Evolutionary conservation across 1,284 basidiomycete genomes (phyloP).

Genomic region (Cronartium quercuum): DNA sequence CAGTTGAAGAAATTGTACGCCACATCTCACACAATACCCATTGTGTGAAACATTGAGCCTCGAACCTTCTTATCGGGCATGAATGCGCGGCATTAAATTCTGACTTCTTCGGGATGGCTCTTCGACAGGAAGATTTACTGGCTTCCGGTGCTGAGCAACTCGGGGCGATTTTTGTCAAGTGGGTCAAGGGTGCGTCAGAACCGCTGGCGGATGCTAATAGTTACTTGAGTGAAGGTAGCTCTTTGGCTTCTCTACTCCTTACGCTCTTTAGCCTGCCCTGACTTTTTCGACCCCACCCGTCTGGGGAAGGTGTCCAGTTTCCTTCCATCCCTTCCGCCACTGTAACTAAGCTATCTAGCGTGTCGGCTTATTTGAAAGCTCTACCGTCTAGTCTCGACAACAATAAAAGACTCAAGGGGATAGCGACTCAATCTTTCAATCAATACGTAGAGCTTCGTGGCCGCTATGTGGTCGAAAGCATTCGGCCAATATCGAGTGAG

Average conservation of each 20-base stretch:
- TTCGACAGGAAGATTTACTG: background rate
- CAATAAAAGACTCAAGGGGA: background rate
- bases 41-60: background rate
- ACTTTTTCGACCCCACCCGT: background rate
- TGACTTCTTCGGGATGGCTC: background rate
- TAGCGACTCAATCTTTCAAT: background rate
- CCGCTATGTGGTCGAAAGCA: slow-evolving; percentile 14
- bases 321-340: background rate
- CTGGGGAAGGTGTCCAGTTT: background rate
- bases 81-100: too few species aligned
- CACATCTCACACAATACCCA: background rate
- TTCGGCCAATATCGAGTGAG: background rate
- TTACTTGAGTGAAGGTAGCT: slow-evolving; percentile 1
- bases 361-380: slow-evolving; percentile 20
- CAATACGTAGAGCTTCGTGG: slow-evolving; percentile 7
- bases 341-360: slow-evolving; percentile 4
- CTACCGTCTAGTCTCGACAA: background rate
- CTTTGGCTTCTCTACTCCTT: background rate
- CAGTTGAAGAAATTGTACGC: slow-evolving; percentile 1
- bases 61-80: too few species aligned
- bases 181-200: background rate
- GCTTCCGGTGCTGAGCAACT: background rate
- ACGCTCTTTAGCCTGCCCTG: background rate
- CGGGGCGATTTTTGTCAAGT: background rate
- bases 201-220: background rate